phyloP scores from a whole-genome alignment of 169 alveolate species.

The Babesia ovata region DNA sequence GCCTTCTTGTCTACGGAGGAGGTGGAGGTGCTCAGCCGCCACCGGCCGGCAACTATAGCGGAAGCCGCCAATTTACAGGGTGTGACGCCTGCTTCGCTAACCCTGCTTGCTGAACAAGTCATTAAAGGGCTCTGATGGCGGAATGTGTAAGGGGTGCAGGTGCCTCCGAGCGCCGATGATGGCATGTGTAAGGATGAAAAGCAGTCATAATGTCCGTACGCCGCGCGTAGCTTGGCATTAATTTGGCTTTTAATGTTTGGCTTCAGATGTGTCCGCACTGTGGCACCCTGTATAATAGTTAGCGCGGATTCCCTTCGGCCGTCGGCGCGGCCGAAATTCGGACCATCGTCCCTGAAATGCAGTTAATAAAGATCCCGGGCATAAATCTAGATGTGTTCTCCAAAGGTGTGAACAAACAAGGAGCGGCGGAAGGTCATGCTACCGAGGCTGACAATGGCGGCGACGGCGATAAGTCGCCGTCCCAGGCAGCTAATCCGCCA shows the following conservation, averaged over 20 bases:
- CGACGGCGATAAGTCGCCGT: conserved; percentile 7
- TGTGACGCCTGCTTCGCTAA: conserved; percentile 68
- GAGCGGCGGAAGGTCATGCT: conserved; percentile 3
- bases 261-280: not conserved
- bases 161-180: conserved; percentile 30
- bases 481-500: conserved; percentile 12
- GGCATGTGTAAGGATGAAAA: conserved; percentile 23
- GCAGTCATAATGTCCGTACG: not conserved
- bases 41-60: conserved; percentile 71
- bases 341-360: conserved; percentile 21
- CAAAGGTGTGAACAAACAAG: conserved; percentile 9
- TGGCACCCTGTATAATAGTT: not conserved
- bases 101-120: conserved; percentile 13
- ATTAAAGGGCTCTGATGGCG: not conserved
- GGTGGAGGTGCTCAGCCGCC: conserved; percentile 71
- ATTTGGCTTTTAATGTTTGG: not conserved
- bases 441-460: not conserved
- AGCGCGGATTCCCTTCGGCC: not conserved
- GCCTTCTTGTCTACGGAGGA: conserved; percentile 78
- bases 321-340: not conserved
- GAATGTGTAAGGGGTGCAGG: conserved; percentile 2
- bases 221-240: not conserved
- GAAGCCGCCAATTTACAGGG: conserved; percentile 78
- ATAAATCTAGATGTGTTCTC: conserved; percentile 19
- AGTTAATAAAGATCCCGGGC: conserved; percentile 22